Base-by-base conservation (phyloP, 768 basidiomycete species). In the Hericium alpestre region DNA sequence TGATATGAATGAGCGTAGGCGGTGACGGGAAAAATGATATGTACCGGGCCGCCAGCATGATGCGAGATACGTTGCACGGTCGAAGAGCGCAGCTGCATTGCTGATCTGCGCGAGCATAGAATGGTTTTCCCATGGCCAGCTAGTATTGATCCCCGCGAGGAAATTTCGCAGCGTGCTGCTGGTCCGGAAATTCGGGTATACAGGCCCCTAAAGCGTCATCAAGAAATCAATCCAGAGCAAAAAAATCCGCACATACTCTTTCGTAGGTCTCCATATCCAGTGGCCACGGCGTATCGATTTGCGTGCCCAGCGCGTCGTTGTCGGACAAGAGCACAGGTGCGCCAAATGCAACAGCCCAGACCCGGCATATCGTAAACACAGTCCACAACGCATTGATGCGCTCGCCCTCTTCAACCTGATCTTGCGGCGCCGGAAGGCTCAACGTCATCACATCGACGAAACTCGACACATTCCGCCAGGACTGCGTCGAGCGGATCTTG, bases 311-410 rank as follows among this genome's bases (percentile, higher is more conserved):
- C 11, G 77, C 73, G 59, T 82, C 81, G 56, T 79, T 73, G 51
- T 82, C 78, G 56, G 76, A 79, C n/a, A 86, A 74, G 18, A 72
- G 75, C 20, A 75, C 66, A 0, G 82, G 74, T 1, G 76, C 72
- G 56, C 81, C 80, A 38, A 81, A 71, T 7, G 76, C 74, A 15
- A 83, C 74, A 1, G 78, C 71, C 60, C 82, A 75, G 62, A 75
- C 74, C 53, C 82, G 79, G 67, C 84, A 82, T 53, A 84, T 71
- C 49, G 73, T 69, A 59, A 81, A 77, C 8, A 80, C 80, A 0
- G 78, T 70, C 84, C 84, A 86, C 65, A 86, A 85, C 0, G 76
- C 80, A 55, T 80, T 81, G 57, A 86, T 83, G 37, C 82, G 74
- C 63, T 86, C 84, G 18, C 79, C 83, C 64, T 84, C 82, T 58